Percentiles rank a stretch among this genome's conserved stretches.
Conservation (phyloP, 768 basidiomycete genomes). For the Lentinula boryana region DNA sequence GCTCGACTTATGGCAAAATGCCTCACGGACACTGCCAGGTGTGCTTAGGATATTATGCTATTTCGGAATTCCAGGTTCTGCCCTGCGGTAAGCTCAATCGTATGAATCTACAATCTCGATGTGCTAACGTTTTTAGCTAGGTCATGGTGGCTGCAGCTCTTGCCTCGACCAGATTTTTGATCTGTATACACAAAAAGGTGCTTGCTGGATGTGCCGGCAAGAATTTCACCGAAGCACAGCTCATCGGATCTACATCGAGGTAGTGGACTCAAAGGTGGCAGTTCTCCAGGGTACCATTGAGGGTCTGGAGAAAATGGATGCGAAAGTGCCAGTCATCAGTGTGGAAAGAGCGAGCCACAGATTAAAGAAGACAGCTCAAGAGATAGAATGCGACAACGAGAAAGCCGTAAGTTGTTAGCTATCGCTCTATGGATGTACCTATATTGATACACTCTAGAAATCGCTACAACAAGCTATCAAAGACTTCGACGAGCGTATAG, state of each 20-base stretch:
- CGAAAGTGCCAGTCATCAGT: not conserved
- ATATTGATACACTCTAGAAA: not conserved
- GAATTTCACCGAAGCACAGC: not conserved
- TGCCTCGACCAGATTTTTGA: not conserved
- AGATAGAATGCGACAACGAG: not conserved
- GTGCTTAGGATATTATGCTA: not conserved
- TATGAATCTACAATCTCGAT: not conserved
- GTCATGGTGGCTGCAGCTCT: not conserved
- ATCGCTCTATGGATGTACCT: not conserved
- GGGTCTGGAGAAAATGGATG: conserved; percentile 2
- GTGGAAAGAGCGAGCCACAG: not conserved
- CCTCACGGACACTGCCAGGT: not conserved
- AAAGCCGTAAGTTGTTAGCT: not conserved
- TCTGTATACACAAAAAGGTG: not conserved
- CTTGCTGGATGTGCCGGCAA: not conserved
- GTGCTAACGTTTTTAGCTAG: not conserved
- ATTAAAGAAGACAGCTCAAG: not conserved
- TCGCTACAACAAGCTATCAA: not conserved
- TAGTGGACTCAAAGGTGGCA: conserved; percentile 1
- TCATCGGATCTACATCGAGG: not conserved
- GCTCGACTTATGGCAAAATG: not conserved
- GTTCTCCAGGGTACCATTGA: not conserved
- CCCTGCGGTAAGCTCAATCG: not conserved
- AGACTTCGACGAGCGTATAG: not conserved
- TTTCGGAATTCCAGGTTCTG: not conserved